Evolutionary conservation across 1,284 basidiomycete species (phyloP).

Genomic region (Phellopilus nigrolimitatus): DNA sequence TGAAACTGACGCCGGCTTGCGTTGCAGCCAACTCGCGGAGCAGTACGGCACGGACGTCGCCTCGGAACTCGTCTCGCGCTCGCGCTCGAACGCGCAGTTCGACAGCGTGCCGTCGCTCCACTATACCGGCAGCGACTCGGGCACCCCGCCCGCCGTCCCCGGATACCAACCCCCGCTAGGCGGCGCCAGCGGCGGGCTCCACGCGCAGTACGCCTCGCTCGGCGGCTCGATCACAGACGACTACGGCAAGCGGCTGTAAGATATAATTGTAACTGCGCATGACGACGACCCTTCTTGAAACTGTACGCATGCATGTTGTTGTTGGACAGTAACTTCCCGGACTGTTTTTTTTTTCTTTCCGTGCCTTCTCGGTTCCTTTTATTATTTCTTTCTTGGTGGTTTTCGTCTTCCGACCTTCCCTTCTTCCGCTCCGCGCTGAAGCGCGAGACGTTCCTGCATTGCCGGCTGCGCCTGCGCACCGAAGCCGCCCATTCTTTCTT

Average conservation of each 20-base stretch:
- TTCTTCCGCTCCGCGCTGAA: no score
- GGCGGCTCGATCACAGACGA: constrained; percentile 4
- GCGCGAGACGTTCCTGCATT: no score
- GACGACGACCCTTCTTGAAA: no score
- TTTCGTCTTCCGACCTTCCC: no score
- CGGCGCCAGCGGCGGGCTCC: neutral
- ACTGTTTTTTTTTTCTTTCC: no score
- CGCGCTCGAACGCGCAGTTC: constrained; percentile 10
- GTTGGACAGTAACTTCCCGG: no score
- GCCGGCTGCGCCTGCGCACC: no score
- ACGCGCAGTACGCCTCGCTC: constrained; percentile 7
- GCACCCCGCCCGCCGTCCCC: constrained; percentile 1
- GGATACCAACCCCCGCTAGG: neutral
- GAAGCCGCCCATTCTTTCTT: no score
- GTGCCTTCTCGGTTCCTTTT: no score
- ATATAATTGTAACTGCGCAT: neutral
- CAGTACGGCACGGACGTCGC: constrained; percentile 46
- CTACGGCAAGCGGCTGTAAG: constrained; percentile 7
- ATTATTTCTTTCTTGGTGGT: no score
- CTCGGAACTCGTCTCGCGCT: constrained; percentile 32
- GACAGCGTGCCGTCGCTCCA: constrained; percentile 8
- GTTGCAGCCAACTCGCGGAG: constrained; percentile 43
- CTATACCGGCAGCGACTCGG: neutral
- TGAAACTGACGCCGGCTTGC: constrained; percentile 13
- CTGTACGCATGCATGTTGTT: no score